Conservation (phyloP, 345 rosid genomes). For the Melaleuca alternifolia region DNA sequence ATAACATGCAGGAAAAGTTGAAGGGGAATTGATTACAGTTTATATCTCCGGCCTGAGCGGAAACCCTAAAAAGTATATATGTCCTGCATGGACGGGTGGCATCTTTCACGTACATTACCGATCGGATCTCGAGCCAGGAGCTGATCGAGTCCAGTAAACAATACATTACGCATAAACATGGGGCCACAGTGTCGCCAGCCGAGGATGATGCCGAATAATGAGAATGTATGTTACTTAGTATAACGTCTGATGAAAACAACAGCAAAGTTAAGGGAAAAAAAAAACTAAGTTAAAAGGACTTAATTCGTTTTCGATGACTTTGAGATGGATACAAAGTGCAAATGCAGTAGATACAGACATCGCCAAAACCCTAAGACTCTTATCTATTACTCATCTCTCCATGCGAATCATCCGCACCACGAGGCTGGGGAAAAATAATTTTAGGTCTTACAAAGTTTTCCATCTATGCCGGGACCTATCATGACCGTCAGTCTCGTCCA, state of each 20-base stretch:
- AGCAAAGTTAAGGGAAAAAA: neutral
- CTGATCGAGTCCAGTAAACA: neutral
- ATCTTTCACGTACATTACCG: neutral
- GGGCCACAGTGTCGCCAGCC: neutral
- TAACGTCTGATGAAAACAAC: neutral
- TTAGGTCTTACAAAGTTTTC: no score
- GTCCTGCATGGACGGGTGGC: neutral
- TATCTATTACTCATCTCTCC: no score
- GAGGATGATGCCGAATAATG: neutral
- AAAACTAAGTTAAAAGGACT: neutral
- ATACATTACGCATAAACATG: neutral
- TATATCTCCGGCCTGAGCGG: neutral
- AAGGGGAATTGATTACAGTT: neutral
- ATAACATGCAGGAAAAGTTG: neutral
- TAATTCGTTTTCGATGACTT: neutral
- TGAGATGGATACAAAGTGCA: neutral
- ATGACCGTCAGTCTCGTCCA: no score
- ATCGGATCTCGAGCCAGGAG: neutral
- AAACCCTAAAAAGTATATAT: neutral
- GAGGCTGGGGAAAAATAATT: no score
- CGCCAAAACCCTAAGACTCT: no score
- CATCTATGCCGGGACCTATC: no score
- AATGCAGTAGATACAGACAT: neutral
- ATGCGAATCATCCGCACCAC: no score
- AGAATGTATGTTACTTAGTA: neutral